These are phyloP conservation scores for Rhynchospora tenuis DNA, from an alignment of 176 grass and related monocot genomes.

Conservation along the genomic window DNA sequence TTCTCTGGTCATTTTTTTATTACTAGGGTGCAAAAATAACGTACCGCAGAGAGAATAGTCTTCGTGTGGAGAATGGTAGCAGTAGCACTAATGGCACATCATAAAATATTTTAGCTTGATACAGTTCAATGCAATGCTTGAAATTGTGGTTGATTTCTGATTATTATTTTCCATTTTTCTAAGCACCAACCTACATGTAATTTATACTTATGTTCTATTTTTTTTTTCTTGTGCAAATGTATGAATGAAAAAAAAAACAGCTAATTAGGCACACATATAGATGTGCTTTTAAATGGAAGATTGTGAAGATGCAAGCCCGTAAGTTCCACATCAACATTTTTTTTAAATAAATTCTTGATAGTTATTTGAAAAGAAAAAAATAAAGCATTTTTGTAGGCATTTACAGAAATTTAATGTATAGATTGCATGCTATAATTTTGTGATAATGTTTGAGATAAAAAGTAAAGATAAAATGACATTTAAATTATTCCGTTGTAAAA, in stretches of 20 bases:
- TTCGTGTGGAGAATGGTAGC: slow-evolving; percentile 42
- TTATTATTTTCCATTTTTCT: background rate
- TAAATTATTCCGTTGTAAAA: too few relatives aligned
- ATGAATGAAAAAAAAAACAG: background rate
- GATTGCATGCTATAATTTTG: too few relatives aligned
- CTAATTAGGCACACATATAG: background rate
- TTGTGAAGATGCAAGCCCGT: background rate
- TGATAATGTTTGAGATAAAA: too few relatives aligned
- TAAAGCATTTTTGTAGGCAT: too few relatives aligned
- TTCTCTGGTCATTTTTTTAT: background rate
- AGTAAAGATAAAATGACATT: too few relatives aligned
- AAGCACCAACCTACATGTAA: background rate
- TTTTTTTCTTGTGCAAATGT: background rate
- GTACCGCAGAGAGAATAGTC: slow-evolving; percentile 77
- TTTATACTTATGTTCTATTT: background rate
- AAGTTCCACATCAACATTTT: background rate
- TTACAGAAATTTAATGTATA: too few relatives aligned
- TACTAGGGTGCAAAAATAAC: slow-evolving; percentile 57
- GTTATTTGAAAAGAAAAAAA: too few relatives aligned
- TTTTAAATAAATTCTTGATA: too few relatives aligned
- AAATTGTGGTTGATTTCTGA: background rate
- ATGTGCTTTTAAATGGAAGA: background rate
- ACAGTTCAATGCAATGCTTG: background rate
- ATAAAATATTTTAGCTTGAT: background rate
- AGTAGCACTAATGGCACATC: background rate